Evolutionary conservation across 139 green algal species (phyloP), one percentile per base, ranked within the genome.

Genomic region (Closterium sp.): DNA sequence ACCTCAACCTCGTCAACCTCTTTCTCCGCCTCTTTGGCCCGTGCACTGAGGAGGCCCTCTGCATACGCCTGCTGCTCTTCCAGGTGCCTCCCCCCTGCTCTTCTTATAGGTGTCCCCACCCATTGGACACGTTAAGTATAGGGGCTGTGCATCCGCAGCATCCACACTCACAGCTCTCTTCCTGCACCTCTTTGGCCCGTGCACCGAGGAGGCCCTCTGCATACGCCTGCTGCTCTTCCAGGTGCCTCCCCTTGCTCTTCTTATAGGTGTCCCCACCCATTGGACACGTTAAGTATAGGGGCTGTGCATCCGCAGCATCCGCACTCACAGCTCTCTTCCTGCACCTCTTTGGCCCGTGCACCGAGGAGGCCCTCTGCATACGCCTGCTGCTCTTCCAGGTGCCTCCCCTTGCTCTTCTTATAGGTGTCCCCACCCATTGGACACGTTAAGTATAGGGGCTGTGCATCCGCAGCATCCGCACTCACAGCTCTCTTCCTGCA

Each of bases 1-100:
- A 99, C 92, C 97, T 96, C 96, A 93, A 99, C 89, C 92, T 99
- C 87, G 97, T 99, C 30, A 99, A 99, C 94, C 94, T 98, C 0
- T 96, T 94, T 84, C 95, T 99, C 87, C 95, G 97, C 88, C 23
- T 99, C 33, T 94, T 97, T 84, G 97, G 97, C 0, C 95, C 94
- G 16, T 98, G 95, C 86, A 96, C 93, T 2, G 98, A 99, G 93
- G 94, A 97, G 55, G 36, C 85, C 89, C 94, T 99, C 30, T 98
- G 96, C 88, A 84, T 98, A 1, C 95, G 97, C 10, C 95, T 99
- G 38, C 94, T 99, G 87, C 83, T 87, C 2, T 94, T 98, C 34
- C 98, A 99, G 95, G 91, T 90, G 6, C 16, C 4, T 88, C 3
- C 3, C 1, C 2, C 10, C 81, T 85, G 81, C 81, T 8, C 7